Evolutionary conservation across 73 alveolate genomes (phyloP).

Genomic region (Chromera velia): DNA sequence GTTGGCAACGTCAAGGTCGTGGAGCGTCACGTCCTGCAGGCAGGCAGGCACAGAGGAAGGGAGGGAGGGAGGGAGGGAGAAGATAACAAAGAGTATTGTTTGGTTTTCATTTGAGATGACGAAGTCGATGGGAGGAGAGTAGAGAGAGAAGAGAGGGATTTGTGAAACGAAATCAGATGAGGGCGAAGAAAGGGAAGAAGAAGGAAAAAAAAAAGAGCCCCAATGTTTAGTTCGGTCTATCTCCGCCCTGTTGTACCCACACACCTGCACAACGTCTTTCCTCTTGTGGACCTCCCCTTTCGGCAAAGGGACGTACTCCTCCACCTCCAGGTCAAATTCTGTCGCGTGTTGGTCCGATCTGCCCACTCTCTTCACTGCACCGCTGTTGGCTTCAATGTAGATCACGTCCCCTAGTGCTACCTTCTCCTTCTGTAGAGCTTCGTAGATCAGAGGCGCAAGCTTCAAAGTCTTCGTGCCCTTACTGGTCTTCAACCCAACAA

Average conservation of each 20-base stretch:
- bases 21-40: constrained; percentile 93
- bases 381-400: constrained; percentile 97
- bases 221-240: background rate
- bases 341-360: constrained; percentile 96
- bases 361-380: constrained; percentile 98
- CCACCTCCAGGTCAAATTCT: constrained; percentile 98
- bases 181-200: background rate
- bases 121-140: background rate
- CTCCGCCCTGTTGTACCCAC: background rate
- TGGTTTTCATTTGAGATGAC: background rate
- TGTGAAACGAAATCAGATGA: background rate
- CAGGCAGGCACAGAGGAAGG: background rate
- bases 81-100: background rate
- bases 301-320: constrained; percentile 98
- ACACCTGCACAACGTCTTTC: constrained; percentile 86
- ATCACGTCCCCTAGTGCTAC: constrained; percentile 97
- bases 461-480: constrained; percentile 93
- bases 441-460: constrained; percentile 96
- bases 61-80: background rate
- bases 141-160: background rate
- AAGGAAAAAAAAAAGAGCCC: background rate
- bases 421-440: constrained; percentile 94
- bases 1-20: constrained; percentile 97
- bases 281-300: constrained; percentile 99
- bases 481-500: constrained; percentile 81